Evolutionary conservation across 1,284 basidiomycete genomes (phyloP).

Genomic region (Megacollybia platyphylla): DNA sequence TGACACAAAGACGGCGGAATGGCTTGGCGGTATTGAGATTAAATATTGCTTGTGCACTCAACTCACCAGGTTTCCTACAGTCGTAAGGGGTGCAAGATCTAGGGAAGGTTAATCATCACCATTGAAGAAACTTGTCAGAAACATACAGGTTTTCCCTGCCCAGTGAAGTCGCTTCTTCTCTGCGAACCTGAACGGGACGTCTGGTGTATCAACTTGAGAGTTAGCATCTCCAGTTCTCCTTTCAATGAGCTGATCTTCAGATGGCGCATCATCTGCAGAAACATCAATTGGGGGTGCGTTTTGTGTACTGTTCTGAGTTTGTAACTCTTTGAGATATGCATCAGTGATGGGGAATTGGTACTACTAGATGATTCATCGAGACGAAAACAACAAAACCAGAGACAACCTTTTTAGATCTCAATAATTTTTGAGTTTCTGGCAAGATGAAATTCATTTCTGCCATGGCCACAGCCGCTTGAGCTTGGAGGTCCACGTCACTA

Average conservation of each 20-base stretch:
- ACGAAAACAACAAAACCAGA: slow-evolving; percentile 1
- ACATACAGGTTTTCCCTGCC: slow-evolving; percentile 76
- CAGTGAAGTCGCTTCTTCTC: slow-evolving; percentile 88
- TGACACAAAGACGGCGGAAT: slow-evolving; percentile 82
- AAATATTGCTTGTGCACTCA: no score
- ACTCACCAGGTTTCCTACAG: slow-evolving; percentile 84
- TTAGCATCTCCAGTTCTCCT: slow-evolving; percentile 16
- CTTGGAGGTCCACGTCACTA: slow-evolving; percentile 40
- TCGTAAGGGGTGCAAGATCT: slow-evolving; percentile 92
- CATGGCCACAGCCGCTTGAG: slow-evolving; percentile 31
- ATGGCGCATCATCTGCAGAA: slow-evolving; percentile 13
- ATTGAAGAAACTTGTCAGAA: background rate
- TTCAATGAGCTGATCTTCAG: slow-evolving; percentile 20
- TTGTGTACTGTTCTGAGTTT: slow-evolving; percentile 20
- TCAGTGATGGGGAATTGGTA: slow-evolving; percentile 58
- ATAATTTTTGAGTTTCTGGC: slow-evolving; percentile 37
- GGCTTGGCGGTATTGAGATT: slow-evolving; percentile 36
- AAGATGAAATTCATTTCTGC: slow-evolving; percentile 71
- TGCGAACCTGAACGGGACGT: slow-evolving; percentile 55
- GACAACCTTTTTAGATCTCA: slow-evolving; percentile 56
- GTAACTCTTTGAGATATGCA: slow-evolving; percentile 55
- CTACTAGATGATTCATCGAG: slow-evolving; percentile 17
- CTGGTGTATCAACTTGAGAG: slow-evolving; percentile 40
- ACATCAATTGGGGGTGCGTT: slow-evolving; percentile 12
- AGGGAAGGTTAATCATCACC: slow-evolving; percentile 1